Conservation (phyloP, 805 yeast species). For the Teunomyces funiuensis region DNA sequence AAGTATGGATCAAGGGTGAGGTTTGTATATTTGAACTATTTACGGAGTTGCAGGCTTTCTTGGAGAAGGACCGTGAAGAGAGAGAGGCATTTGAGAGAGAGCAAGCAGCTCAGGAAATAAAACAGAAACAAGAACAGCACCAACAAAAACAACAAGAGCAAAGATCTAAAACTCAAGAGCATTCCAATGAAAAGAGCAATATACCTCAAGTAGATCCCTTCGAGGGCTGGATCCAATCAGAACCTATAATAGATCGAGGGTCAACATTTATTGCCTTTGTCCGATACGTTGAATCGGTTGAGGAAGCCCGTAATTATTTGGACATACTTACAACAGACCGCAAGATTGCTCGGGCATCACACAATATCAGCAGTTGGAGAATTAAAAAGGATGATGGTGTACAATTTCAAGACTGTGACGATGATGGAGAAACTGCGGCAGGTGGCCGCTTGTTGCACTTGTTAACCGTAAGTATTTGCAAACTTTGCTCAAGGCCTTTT, state of each 20-base stretch:
- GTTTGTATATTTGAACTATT: slow-evolving; percentile 82
- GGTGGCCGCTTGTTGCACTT: slow-evolving; percentile 84
- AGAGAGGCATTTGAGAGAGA: slow-evolving; percentile 19
- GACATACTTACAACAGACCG: slow-evolving; percentile 58
- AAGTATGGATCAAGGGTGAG: slow-evolving; percentile 42
- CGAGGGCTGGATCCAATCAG: slow-evolving; percentile 76
- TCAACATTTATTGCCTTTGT: slow-evolving; percentile 85
- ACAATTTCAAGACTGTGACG: slow-evolving; percentile 82
- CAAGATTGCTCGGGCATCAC: slow-evolving; percentile 66
- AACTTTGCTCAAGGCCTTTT: background rate
- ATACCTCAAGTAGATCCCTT: slow-evolving; percentile 43
- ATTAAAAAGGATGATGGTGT: slow-evolving; percentile 58
- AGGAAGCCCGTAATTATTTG: slow-evolving; percentile 60
- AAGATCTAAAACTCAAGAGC: background rate
- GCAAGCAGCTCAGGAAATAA: background rate
- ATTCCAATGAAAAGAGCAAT: background rate
- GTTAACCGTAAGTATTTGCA: slow-evolving; percentile 47
- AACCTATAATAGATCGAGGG: slow-evolving; percentile 77
- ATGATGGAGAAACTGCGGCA: slow-evolving; percentile 97
- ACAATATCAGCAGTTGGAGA: slow-evolving; percentile 87
- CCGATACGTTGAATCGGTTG: slow-evolving; percentile 57
- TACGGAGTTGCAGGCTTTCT: slow-evolving; percentile 56
- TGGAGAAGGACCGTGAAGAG: slow-evolving; percentile 32
- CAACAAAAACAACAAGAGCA: slow-evolving; percentile 3
- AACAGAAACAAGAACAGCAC: slow-evolving; percentile 3